Percentiles rank a stretch among this genome's conserved stretches.
These are phyloP conservation scores for Rubus parviflorus DNA, from an alignment of 306 rosid genomes.

Conservation along the genomic window DNA sequence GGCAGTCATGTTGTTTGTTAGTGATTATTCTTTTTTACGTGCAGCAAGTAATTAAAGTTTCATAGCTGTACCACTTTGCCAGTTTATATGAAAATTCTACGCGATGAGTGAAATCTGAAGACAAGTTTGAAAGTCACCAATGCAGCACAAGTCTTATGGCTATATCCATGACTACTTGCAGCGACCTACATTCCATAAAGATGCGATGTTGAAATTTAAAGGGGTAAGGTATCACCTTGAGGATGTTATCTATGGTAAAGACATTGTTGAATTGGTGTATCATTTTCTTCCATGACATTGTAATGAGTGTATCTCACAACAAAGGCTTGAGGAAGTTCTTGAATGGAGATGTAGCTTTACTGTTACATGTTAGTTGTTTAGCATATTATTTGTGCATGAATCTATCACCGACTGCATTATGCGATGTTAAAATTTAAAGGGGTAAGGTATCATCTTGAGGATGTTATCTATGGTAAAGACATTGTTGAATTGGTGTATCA, in stretches of 20 bases:
- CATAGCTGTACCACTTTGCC: not conserved
- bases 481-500: not conserved
- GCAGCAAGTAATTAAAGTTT: not conserved
- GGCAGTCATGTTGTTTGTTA: slow-evolving; percentile 7
- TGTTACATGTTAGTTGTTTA: not conserved
- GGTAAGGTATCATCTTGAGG: not conserved
- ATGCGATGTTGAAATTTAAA: not conserved
- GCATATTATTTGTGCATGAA: not conserved
- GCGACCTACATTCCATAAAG: not conserved
- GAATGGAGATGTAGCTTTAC: too few species aligned
- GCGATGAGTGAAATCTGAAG: not conserved
- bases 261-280: not conserved
- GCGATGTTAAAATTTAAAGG: not conserved
- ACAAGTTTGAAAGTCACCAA: too few species aligned
- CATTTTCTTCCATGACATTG: not conserved
- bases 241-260: too few species aligned
- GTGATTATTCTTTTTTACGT: not conserved
- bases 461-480: not conserved
- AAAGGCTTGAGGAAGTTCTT: not conserved
- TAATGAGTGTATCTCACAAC: not conserved
- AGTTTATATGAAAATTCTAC: not conserved
- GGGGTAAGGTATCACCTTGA: not conserved
- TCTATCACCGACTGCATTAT: not conserved
- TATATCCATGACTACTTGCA: not conserved
- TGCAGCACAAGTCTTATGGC: too few species aligned